Evolutionary conservation across 257 asterid species (phyloP), one percentile per base, ranked within the genome.

Genomic region (Hygrophila difformis): DNA sequence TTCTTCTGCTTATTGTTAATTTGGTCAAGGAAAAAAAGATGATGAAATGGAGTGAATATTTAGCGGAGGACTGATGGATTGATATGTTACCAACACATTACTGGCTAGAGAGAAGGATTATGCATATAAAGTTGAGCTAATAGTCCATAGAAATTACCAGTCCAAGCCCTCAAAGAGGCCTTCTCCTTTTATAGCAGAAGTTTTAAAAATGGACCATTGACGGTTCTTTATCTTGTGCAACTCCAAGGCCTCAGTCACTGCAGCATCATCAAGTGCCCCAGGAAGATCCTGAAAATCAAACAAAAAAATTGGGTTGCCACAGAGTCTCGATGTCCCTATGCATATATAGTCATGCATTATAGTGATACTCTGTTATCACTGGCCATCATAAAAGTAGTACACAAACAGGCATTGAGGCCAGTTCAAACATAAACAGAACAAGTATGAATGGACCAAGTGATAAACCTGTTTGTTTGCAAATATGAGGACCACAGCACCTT

Each of bases 151-250:
- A 21, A 26, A 20, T 43, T 68, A 44, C 72, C 64, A 55, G 39
- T 33, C 58, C 62, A 88, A 70, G 39, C 97, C 97, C 69, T 88
- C 97, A 54, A 76, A 84, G 49, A 88, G 73, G 47, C 97, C 97
- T 66, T 88, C 97, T 59, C 97, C 97, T 71, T 84, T 88, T 31
- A 88, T 52, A 57, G 97, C 97, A 38, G 95, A 88, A 34, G 97
- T 78, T 78, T 84, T 84, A 35, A 88, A 88, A 53, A 88, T 88
- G 33, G 95, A 56, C 97, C 97, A 88, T 47, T 84, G 97, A 11
- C 97, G 81, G 66, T 55, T 88, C 68, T 88, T 84, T 57, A 88
- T 88, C 72, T 72, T 78, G 73, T 84, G 97, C 83, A 88, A 63
- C 70, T 81, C 97, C 46, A 88, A 65, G 53, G 93, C 66, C 72